phyloP scores from a whole-genome alignment of 495 filamentous ascomycete genomes.

The Lindgomyces ingoldianus region DNA sequence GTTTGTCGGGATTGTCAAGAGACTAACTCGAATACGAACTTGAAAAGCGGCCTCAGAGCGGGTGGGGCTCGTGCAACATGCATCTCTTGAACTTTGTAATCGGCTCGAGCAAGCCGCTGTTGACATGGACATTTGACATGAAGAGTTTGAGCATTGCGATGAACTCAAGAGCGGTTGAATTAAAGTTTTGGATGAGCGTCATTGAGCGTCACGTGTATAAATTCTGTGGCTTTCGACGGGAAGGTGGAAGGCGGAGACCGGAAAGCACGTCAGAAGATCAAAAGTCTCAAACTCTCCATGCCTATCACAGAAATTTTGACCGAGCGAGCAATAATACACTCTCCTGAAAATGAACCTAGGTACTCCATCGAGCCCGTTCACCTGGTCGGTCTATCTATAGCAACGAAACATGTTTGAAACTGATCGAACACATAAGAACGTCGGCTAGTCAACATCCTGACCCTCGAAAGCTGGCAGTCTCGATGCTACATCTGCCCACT shows the following conservation, averaged over 20 bases:
- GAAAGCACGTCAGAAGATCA: not conserved
- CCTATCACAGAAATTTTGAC: not conserved
- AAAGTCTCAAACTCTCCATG: not conserved
- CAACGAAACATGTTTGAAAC: conserved; percentile 25
- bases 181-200: not conserved
- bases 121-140: too few species aligned
- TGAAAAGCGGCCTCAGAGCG: not conserved
- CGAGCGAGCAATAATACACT: conserved; percentile 18
- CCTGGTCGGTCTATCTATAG: not conserved
- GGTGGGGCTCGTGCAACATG: conserved; percentile 15
- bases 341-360: conserved; percentile 1
- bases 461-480: conserved; percentile 67
- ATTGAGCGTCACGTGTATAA: not conserved
- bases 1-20: not conserved
- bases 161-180: not conserved
- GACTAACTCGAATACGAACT: not conserved
- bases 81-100: not conserved
- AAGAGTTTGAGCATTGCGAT: not conserved
- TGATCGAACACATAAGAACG: not conserved
- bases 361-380: not conserved
- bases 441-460: conserved; percentile 62
- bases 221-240: not conserved
- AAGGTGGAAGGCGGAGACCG: not conserved
- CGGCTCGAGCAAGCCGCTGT: not conserved
- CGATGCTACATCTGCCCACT: conserved; percentile 62